Conservation (phyloP, 2,329 filamentous ascomycete species). For the Endoconidiophora polonica region DNA sequence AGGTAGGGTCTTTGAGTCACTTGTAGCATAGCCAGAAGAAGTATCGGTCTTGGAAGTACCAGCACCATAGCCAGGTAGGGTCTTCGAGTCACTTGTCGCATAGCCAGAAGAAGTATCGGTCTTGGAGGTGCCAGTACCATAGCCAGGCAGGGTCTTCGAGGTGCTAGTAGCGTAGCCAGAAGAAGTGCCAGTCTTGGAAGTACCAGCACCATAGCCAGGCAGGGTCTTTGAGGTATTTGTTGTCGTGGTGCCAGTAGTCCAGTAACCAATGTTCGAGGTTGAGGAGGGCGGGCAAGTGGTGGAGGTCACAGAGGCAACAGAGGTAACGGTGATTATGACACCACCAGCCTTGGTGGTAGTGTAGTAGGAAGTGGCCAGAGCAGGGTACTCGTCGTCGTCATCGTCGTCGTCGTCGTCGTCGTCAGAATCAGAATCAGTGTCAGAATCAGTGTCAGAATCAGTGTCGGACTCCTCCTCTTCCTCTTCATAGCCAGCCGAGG, state of each 20-base stretch:
- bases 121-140: background rate
- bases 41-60: background rate
- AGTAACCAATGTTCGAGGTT: background rate
- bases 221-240: background rate
- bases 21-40: background rate
- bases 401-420: background rate
- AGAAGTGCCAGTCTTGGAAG: background rate
- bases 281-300: background rate
- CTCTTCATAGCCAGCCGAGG: background rate
- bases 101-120: too few relatives aligned
- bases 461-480: too few relatives aligned
- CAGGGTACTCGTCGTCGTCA: background rate
- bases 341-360: background rate
- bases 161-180: too few relatives aligned
- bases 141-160: background rate
- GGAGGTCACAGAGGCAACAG: background rate
- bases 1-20: background rate
- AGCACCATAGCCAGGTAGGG: too few relatives aligned
- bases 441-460: background rate
- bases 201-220: background rate
- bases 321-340: background rate
- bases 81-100: too few relatives aligned
- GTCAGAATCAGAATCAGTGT: background rate
- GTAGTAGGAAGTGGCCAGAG: too few relatives aligned
- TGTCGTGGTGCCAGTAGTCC: background rate